Percentiles rank a stretch among this genome's conserved stretches.
Conservation (phyloP, 768 basidiomycete genomes). For the Mycena galericulata region DNA sequence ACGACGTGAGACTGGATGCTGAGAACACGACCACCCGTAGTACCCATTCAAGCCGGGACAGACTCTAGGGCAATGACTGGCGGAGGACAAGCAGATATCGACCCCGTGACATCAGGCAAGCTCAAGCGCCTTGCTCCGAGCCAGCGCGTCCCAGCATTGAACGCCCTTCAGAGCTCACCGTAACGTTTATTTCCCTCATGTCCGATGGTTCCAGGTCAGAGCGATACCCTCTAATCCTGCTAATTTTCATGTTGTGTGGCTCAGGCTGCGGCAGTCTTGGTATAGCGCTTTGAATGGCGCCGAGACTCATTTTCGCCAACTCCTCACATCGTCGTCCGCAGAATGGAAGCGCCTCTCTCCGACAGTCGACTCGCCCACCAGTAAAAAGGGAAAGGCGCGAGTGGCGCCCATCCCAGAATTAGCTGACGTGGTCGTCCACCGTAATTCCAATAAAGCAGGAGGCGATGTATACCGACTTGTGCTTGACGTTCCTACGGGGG, state of each 20-base stretch:
- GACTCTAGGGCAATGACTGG: neutral
- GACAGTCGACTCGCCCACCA: slow-evolving; percentile 50
- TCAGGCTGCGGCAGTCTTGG: slow-evolving; percentile 87
- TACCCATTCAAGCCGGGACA: neutral
- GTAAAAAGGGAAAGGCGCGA: slow-evolving; percentile 74
- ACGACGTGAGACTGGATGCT: slow-evolving; percentile 95
- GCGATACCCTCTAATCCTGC: neutral
- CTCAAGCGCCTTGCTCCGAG: neutral
- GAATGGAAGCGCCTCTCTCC: slow-evolving; percentile 87
- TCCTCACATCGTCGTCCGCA: slow-evolving; percentile 76
- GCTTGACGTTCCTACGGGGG: slow-evolving; percentile 78
- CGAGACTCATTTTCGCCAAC: slow-evolving; percentile 80
- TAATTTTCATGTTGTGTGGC: slow-evolving; percentile 6
- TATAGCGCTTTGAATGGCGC: slow-evolving; percentile 79
- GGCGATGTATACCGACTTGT: slow-evolving; percentile 86
- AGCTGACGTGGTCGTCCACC: slow-evolving; percentile 82
- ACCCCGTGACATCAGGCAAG: slow-evolving; percentile 1
- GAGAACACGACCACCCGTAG: slow-evolving; percentile 67
- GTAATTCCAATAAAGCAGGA: slow-evolving; percentile 74
- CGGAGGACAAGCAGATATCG: neutral
- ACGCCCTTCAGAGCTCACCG: neutral
- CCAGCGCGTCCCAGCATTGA: slow-evolving; percentile 17
- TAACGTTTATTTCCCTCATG: slow-evolving; percentile 39
- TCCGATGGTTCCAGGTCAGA: slow-evolving; percentile 73
- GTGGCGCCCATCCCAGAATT: slow-evolving; percentile 66